Evolutionary conservation across 352 stramenopile species (phyloP).

Genomic region (Pelagophyceae sp.): DNA sequence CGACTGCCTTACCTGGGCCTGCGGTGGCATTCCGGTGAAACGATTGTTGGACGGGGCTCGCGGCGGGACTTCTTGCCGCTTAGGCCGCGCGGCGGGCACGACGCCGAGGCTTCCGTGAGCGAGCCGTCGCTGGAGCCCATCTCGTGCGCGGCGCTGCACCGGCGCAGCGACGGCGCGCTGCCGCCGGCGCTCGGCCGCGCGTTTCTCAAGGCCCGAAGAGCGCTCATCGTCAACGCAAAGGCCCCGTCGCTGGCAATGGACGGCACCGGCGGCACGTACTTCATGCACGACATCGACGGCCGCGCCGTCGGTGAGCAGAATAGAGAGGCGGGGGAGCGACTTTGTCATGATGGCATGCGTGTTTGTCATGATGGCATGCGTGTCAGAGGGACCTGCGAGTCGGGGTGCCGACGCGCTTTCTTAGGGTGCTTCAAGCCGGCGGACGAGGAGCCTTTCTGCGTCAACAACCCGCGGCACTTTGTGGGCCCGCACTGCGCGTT

Average conservation of each 20-base stretch:
- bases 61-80: slow-evolving; percentile 30
- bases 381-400: too few species aligned
- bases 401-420: too few species aligned
- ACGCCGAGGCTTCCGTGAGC: not conserved
- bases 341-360: too few species aligned
- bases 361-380: too few species aligned
- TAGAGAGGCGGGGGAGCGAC: too few species aligned
- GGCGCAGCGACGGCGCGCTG: slow-evolving; percentile 23
- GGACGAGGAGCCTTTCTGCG: slow-evolving; percentile 94
- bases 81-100: too few species aligned
- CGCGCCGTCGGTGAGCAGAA: slow-evolving; percentile 67
- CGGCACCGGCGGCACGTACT: slow-evolving; percentile 94
- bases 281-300: slow-evolving; percentile 82
- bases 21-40: not conserved
- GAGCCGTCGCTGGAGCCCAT: slow-evolving; percentile 19
- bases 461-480: slow-evolving; percentile 90
- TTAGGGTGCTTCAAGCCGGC: slow-evolving; percentile 96
- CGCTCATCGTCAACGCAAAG: slow-evolving; percentile 74
- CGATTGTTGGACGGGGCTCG: slow-evolving; percentile 9
- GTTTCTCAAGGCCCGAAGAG: slow-evolving; percentile 65
- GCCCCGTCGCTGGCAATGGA: slow-evolving; percentile 78
- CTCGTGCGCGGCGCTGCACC: slow-evolving; percentile 42
- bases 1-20: slow-evolving; percentile 21
- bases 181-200: slow-evolving; percentile 39
- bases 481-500: slow-evolving; percentile 48